A percentile compares a stretch with the other conserved stretches of the same genome.
Evolutionary conservation across 2,329 filamentous ascomycete species (phyloP).

Genomic region (Penicillium sclerotigenum): DNA sequence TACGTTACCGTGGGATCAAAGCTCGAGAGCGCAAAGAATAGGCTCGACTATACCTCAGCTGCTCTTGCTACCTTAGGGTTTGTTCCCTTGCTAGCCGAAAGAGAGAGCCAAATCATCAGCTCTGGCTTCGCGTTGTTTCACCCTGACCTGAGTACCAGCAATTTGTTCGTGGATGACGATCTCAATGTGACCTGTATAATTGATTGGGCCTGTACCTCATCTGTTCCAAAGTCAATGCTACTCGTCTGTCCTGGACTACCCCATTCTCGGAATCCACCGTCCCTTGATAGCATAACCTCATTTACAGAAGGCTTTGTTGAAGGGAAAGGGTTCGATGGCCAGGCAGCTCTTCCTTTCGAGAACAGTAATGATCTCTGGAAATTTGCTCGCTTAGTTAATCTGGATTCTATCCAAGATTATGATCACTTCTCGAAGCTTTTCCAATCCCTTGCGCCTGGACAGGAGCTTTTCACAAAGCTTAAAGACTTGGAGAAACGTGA

Average conservation of each 20-base stretch:
- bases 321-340: not conserved
- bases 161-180: too few species aligned
- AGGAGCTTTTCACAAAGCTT: not conserved
- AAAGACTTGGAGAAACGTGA: not conserved
- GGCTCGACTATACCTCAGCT: too few species aligned
- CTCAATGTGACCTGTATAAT: too few species aligned
- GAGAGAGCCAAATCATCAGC: too few species aligned
- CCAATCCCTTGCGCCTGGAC: too few species aligned
- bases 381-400: not conserved
- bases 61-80: too few species aligned
- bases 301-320: not conserved
- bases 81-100: too few species aligned
- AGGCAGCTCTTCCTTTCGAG: not conserved
- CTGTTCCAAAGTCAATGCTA: not conserved
- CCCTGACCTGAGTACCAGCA: too few species aligned
- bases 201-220: not conserved
- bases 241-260: not conserved
- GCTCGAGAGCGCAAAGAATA: too few species aligned
- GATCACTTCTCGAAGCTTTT: too few species aligned
- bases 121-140: too few species aligned
- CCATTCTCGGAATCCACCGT: not conserved
- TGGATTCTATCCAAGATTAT: not conserved
- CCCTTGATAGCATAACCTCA: not conserved
- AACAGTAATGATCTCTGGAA: not conserved
- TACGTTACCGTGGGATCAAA: too few species aligned